Evolutionary conservation across 2,329 filamentous ascomycete species (phyloP).

Genomic region (Graphium sp.): DNA sequence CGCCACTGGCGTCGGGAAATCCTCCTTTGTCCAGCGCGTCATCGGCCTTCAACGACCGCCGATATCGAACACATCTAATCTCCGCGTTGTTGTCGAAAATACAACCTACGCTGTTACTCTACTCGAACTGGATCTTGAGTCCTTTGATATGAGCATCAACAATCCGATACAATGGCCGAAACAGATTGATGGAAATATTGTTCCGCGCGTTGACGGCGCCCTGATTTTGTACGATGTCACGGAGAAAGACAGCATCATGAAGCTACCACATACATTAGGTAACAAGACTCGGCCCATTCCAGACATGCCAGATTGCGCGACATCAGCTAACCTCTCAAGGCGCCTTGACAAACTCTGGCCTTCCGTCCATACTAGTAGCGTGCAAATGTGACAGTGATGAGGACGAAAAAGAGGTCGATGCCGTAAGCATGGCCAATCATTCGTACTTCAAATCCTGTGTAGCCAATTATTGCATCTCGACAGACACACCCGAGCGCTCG

Average conservation of each 20-base stretch:
- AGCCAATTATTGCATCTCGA: constrained; percentile 57
- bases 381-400: constrained; percentile 78
- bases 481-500: constrained; percentile 52
- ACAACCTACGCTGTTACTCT: constrained; percentile 40
- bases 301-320: background rate
- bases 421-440: constrained; percentile 43
- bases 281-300: constrained; percentile 12
- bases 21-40: constrained; percentile 48
- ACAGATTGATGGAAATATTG: constrained; percentile 50
- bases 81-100: constrained; percentile 41
- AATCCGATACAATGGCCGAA: constrained; percentile 50
- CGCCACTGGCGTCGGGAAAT: constrained; percentile 49
- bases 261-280: constrained; percentile 66
- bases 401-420: constrained; percentile 53
- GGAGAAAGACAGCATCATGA: constrained; percentile 55
- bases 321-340: constrained; percentile 29
- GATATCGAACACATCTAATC: constrained; percentile 33
- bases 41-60: constrained; percentile 36
- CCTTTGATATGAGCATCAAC: constrained; percentile 41
- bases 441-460: constrained; percentile 51
- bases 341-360: constrained; percentile 51
- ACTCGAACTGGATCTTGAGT: constrained; percentile 49
- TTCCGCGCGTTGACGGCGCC: constrained; percentile 67
- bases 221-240: constrained; percentile 80
- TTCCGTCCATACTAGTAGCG: constrained; percentile 70